These are phyloP conservation scores for Candida sanyaensis DNA, from an alignment of 1,139 yeast genomes.

Conservation along the genomic window DNA sequence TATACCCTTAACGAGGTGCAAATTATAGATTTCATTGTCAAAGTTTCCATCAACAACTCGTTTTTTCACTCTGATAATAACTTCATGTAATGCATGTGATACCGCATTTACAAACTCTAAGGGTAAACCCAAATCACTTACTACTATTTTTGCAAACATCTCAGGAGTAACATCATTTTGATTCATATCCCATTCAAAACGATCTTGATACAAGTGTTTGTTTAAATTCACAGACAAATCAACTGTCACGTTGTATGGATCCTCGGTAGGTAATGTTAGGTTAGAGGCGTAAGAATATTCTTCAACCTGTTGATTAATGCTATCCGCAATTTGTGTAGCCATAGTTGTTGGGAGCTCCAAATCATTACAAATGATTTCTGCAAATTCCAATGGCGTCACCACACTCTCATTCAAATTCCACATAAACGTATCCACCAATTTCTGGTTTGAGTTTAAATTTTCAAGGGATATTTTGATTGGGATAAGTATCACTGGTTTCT, in stretches of 20 bases:
- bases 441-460: slow-evolving; percentile 56
- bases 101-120: slow-evolving; percentile 91
- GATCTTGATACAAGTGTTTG: slow-evolving; percentile 84
- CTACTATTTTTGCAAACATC: slow-evolving; percentile 77
- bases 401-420: slow-evolving; percentile 86
- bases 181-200: slow-evolving; percentile 89
- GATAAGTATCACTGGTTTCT: slow-evolving; percentile 51
- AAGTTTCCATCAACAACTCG: slow-evolving; percentile 83
- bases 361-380: slow-evolving; percentile 76
- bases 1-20: slow-evolving; percentile 46
- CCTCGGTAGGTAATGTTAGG: slow-evolving; percentile 63
- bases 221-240: slow-evolving; percentile 83
- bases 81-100: slow-evolving; percentile 84
- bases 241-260: slow-evolving; percentile 74
- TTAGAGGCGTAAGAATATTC: slow-evolving; percentile 60
- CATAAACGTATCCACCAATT: slow-evolving; percentile 78
- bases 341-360: slow-evolving; percentile 71
- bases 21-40: slow-evolving; percentile 46
- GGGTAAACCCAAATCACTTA: slow-evolving; percentile 78
- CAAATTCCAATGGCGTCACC: slow-evolving; percentile 83
- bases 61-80: slow-evolving; percentile 70
- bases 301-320: slow-evolving; percentile 78
- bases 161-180: slow-evolving; percentile 77
- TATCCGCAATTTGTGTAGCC: slow-evolving; percentile 65
- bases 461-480: slow-evolving; percentile 83